A percentile compares a stretch with the other conserved stretches of the same genome.
These are phyloP conservation scores for Aspergillus pseudoglaucus DNA, from an alignment of 2,329 filamentous ascomycete genomes.

Conservation along the genomic window DNA sequence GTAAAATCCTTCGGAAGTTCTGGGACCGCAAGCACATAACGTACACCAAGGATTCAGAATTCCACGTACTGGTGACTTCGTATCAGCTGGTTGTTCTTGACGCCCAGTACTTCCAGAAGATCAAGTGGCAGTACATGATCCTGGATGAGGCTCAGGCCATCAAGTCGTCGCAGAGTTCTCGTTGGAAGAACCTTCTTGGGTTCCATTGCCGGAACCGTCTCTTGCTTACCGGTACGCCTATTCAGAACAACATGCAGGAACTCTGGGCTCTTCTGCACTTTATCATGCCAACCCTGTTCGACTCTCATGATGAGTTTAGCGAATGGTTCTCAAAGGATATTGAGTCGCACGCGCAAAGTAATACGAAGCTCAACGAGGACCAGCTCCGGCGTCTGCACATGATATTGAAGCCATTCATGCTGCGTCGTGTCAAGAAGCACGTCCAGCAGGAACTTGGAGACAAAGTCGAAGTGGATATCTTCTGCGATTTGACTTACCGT, in stretches of 20 bases:
- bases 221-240: slow-evolving; percentile 89
- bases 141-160: slow-evolving; percentile 97
- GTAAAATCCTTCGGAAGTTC: slow-evolving; percentile 95
- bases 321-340: slow-evolving; percentile 59
- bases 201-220: slow-evolving; percentile 95
- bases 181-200: slow-evolving; percentile 90
- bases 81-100: slow-evolving; percentile 97
- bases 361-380: slow-evolving; percentile 98
- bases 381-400: slow-evolving; percentile 95
- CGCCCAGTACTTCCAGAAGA: slow-evolving; percentile 96
- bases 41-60: slow-evolving; percentile 85
- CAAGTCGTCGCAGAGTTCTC: slow-evolving; percentile 92
- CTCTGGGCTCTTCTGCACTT: slow-evolving; percentile 96
- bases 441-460: slow-evolving; percentile 98
- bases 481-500: slow-evolving; percentile 93
- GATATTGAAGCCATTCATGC: slow-evolving; percentile 99
- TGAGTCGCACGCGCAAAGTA: slow-evolving; percentile 95
- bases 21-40: slow-evolving; percentile 98
- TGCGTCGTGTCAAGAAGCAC: slow-evolving; percentile 98
- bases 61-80: slow-evolving; percentile 93
- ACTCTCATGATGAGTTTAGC: slow-evolving; percentile 48
- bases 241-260: slow-evolving; percentile 99
- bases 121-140: slow-evolving; percentile 99
- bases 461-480: slow-evolving; percentile 95
- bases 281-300: slow-evolving; percentile 99